Percentiles rank a stretch among this genome's conserved stretches.
Conservation (phyloP, 352 stramenopile species). For the Phytophthora pinifolia region DNA sequence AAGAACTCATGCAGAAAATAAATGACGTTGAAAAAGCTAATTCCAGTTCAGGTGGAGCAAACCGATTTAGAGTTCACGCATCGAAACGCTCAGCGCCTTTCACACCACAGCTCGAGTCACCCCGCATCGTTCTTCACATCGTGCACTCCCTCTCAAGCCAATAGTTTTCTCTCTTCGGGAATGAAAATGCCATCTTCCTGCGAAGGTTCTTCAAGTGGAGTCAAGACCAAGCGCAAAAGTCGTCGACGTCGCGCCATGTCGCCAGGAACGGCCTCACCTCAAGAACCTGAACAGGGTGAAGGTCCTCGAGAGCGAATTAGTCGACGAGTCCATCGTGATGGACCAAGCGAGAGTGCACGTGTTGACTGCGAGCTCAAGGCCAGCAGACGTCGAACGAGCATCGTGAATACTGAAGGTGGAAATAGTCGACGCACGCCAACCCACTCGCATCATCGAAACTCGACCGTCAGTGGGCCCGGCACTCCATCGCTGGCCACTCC, state of each 20-base stretch:
- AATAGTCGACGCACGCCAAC: conserved; percentile 17
- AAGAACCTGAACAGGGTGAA: conserved; percentile 9
- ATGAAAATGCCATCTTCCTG: conserved; percentile 3
- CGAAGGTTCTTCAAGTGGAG: conserved; percentile 2
- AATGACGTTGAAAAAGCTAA: conserved; percentile 23
- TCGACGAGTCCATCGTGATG: conserved; percentile 9
- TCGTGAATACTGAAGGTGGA: neutral
- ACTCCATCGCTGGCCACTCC: neutral
- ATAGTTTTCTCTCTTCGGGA: conserved; percentile 21
- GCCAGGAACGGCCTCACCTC: neutral
- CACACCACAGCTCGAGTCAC: conserved; percentile 12
- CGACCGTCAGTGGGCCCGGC: neutral
- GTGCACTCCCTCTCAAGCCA: neutral
- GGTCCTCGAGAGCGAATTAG: conserved; percentile 9
- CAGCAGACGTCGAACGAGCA: conserved; percentile 3
- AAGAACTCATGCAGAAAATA: conserved; percentile 3
- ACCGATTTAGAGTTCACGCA: conserved; percentile 17
- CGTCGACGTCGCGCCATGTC: conserved; percentile 8
- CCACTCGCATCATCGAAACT: conserved; percentile 5
- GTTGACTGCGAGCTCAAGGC: neutral
- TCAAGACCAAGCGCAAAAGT: conserved; percentile 32
- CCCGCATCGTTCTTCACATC: neutral
- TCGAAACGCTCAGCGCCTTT: conserved; percentile 4
- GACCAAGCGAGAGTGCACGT: neutral
- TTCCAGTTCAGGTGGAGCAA: neutral